Evolutionary conservation across 2,329 filamentous ascomycete species (phyloP), one percentile per base, ranked within the genome.

Genomic region (Ceratocystis ficicola): DNA sequence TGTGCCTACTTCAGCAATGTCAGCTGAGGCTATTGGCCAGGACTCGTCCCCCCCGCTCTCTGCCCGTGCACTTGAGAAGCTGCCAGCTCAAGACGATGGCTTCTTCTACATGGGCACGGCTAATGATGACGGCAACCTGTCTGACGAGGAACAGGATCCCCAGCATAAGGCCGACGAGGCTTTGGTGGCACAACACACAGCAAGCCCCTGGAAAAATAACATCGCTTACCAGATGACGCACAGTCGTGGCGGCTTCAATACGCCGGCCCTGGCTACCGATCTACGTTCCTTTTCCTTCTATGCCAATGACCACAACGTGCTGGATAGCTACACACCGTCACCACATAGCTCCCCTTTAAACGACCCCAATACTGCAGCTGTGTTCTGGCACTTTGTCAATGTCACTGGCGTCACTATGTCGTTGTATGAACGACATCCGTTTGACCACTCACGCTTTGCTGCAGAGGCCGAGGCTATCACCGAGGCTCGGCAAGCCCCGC

Each of bases 331-430:
- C 70, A 79, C 81, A 50, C 86, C 87, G 4, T 83, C 84, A 0
- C 81, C 84, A 3, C 76, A 80, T 25, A 83, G 83, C 41, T 87
- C 86, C 48, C 92, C 94, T 41, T 77, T 96, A 32, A 89, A 86
- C 70, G 90, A 96, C 69, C 82, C 85, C 2, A 86, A 87, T 69
- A 93, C 90, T 10, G 87, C 90, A 15, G 83, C 86, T 36, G 86
- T 96, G 5, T 97, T 97, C 73, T 87, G 87, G 74, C 91, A 97
- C 75, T 97, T 96, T 73, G 85, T 97, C 60, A 88, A 90, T 70
- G 87, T 94, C 5, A 95, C 91, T 1, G 92, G 88, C 0, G 89
- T 91, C 0, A 88, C 84, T 69, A 83, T 97, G 72, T 95, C 92
- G 1, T 81, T 95, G 32, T 96, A 90, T 73, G 92, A 97, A 75